Evolutionary conservation across 1,139 yeast genomes (phyloP).

Genomic region (Pichia sp.): DNA sequence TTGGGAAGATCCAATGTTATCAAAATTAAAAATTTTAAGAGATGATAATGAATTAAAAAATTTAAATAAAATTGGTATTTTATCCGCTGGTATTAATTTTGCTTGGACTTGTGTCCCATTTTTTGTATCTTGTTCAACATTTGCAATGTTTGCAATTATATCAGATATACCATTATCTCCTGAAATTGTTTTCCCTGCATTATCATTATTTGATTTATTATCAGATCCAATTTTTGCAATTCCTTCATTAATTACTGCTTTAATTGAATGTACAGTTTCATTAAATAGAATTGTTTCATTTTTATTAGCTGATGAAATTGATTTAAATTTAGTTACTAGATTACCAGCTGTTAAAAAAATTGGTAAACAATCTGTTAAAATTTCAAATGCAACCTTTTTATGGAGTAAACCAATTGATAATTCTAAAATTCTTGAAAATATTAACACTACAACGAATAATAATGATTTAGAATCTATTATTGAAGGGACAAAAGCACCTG

Average conservation of each 20-base stretch:
- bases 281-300: constrained; percentile 50
- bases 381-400: constrained; percentile 40
- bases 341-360: constrained; percentile 30
- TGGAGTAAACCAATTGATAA: constrained; percentile 33
- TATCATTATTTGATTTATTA: constrained; percentile 53
- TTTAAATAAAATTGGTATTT: constrained; percentile 39
- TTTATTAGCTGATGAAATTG: constrained; percentile 46
- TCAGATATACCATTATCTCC: constrained; percentile 52
- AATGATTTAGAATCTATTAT: constrained; percentile 37
- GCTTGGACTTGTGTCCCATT: constrained; percentile 65
- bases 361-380: constrained; percentile 36
- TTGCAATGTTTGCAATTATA: constrained; percentile 46
- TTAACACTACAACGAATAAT: neutral
- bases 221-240: constrained; percentile 55
- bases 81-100: constrained; percentile 44
- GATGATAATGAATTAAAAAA: constrained; percentile 47
- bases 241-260: constrained; percentile 47
- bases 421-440: constrained; percentile 13
- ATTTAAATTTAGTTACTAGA: constrained; percentile 34
- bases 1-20: constrained; percentile 65
- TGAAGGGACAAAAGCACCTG: constrained; percentile 32
- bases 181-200: constrained; percentile 68
- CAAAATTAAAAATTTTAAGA: constrained; percentile 43
- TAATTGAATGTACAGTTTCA: constrained; percentile 59
- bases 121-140: constrained; percentile 57